phyloP scores from a whole-genome alignment of 78 protist species.

The Dictyostelium capitatum region DNA sequence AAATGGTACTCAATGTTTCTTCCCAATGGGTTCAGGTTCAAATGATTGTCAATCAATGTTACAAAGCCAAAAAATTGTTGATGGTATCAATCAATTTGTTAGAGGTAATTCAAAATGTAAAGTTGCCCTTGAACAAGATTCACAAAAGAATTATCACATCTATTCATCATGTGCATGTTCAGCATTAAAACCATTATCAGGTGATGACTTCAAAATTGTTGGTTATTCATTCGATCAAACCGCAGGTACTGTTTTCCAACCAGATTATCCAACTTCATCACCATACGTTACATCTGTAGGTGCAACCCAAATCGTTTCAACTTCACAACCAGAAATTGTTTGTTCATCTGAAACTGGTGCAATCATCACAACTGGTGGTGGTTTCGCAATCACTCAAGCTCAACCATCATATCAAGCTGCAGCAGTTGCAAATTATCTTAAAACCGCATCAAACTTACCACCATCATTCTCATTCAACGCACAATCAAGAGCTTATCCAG shows the following conservation, averaged over 20 bases:
- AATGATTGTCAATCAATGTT: slow-evolving; percentile 22
- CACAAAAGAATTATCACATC: slow-evolving; percentile 48
- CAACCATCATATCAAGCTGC: slow-evolving; percentile 76
- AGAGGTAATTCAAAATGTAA: slow-evolving; percentile 7
- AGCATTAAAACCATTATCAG: slow-evolving; percentile 9
- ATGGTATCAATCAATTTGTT: slow-evolving; percentile 37
- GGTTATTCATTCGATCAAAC: slow-evolving; percentile 26
- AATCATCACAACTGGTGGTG: slow-evolving; percentile 78
- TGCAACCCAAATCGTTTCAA: slow-evolving; percentile 46
- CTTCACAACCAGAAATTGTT: slow-evolving; percentile 38
- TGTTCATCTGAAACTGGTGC: slow-evolving; percentile 60
- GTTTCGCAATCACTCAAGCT: slow-evolving; percentile 64
- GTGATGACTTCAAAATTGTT: background rate
- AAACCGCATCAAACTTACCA: slow-evolving; percentile 19
- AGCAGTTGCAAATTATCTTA: slow-evolving; percentile 48
- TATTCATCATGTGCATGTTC: slow-evolving; percentile 51
- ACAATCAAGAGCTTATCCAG: slow-evolving; percentile 72
- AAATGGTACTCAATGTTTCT: slow-evolving; percentile 72
- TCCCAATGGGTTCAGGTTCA: slow-evolving; percentile 72
- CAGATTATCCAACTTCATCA: slow-evolving; percentile 83
- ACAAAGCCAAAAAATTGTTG: background rate
- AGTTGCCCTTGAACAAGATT: slow-evolving; percentile 29
- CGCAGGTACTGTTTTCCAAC: slow-evolving; percentile 67
- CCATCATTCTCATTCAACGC: slow-evolving; percentile 60
- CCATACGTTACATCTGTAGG: slow-evolving; percentile 80